Percentiles rank a stretch among this genome's conserved stretches.
Conservation (phyloP, 2,329 filamentous ascomycete genomes). For the Penicillium sp. region DNA sequence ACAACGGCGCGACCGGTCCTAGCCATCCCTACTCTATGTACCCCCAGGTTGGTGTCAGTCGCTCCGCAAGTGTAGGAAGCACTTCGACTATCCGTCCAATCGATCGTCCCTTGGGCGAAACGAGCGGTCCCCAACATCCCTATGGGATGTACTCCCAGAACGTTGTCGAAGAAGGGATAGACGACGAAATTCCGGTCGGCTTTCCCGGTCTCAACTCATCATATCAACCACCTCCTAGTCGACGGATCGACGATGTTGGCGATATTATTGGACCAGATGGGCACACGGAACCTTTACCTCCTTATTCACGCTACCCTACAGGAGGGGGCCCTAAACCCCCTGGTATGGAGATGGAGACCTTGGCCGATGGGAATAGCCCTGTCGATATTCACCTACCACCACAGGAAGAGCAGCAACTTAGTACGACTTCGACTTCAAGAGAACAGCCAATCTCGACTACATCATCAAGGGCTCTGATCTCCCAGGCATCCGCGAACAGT, state of each 20-base stretch:
- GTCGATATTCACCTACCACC: slow-evolving; percentile 42
- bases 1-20: slow-evolving; percentile 69
- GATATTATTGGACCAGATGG: slow-evolving; percentile 86
- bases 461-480: slow-evolving; percentile 31
- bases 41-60: slow-evolving; percentile 63
- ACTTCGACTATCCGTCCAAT: slow-evolving; percentile 65
- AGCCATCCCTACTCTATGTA: slow-evolving; percentile 87
- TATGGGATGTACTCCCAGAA: slow-evolving; percentile 86
- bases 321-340: slow-evolving; percentile 63
- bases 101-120: slow-evolving; percentile 60
- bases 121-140: slow-evolving; percentile 73
- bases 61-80: slow-evolving; percentile 68
- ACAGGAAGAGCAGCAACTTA: slow-evolving; percentile 53
- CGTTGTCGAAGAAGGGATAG: slow-evolving; percentile 61
- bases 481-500: slow-evolving; percentile 18
- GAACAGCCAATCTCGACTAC: slow-evolving; percentile 31
- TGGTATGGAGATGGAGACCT: slow-evolving; percentile 31
- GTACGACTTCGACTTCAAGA: slow-evolving; percentile 14
- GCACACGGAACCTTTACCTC: slow-evolving; percentile 86
- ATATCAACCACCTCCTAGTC: slow-evolving; percentile 71
- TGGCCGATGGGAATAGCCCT: slow-evolving; percentile 2
- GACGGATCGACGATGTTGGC: slow-evolving; percentile 73
- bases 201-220: slow-evolving; percentile 68
- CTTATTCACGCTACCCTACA: slow-evolving; percentile 87
- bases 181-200: slow-evolving; percentile 63